phyloP scores from a whole-genome alignment of 2,329 filamentous ascomycete genomes.

The Pseudopyricularia javanii region DNA sequence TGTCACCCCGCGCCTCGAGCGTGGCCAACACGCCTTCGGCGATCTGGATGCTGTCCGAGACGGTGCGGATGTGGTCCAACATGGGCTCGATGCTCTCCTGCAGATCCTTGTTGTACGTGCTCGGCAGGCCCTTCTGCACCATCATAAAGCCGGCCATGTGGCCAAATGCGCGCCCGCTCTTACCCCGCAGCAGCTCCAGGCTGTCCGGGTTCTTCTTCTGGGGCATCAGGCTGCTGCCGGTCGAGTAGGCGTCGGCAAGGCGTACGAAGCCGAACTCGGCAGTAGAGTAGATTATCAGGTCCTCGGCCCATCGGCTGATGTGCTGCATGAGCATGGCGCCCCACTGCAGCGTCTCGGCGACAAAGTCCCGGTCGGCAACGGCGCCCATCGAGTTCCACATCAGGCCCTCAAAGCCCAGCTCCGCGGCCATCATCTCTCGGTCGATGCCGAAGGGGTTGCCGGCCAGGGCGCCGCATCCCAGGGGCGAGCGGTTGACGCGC shows the following conservation, averaged over 20 bases:
- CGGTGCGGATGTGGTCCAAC: conserved; percentile 71
- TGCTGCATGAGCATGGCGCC: conserved; percentile 66
- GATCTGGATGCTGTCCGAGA: conserved; percentile 71
- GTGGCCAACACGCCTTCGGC: conserved; percentile 71
- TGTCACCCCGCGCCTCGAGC: conserved; percentile 54
- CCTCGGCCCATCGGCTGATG: conserved; percentile 70
- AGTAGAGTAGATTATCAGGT: conserved; percentile 72
- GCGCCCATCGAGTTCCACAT: conserved; percentile 68
- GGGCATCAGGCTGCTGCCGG: conserved; percentile 65
- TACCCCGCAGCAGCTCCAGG: conserved; percentile 60
- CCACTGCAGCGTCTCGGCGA: conserved; percentile 74
- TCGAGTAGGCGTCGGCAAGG: conserved; percentile 69
- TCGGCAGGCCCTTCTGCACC: conserved; percentile 59
- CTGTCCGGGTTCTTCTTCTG: conserved; percentile 78
- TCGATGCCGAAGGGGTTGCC: conserved; percentile 78
- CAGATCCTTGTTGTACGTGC: conserved; percentile 85
- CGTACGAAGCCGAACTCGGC: conserved; percentile 66
- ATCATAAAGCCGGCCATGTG: conserved; percentile 72
- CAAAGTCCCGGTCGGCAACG: conserved; percentile 69
- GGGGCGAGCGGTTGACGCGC: conserved; percentile 60
- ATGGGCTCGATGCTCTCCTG: conserved; percentile 82
- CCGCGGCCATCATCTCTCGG: conserved; percentile 63
- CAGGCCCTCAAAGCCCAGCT: conserved; percentile 67
- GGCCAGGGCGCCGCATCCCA: conserved; percentile 66
- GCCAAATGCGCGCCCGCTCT: conserved; percentile 64